Evolutionary conservation across 2,329 filamentous ascomycete species (phyloP).

Genomic region (Colletotrichum phormii): DNA sequence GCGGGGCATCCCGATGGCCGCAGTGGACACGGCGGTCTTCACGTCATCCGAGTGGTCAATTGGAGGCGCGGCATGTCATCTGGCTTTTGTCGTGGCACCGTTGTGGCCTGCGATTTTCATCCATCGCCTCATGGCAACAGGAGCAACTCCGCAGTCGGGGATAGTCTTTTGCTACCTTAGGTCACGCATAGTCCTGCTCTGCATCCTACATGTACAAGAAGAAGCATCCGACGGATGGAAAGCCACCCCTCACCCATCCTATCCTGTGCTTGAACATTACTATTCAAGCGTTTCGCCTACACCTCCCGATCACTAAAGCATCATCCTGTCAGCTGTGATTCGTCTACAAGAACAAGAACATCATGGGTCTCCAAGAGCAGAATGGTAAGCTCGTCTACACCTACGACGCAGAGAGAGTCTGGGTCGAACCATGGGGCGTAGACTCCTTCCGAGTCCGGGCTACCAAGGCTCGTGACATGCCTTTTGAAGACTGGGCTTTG

Average conservation of each 20-base stretch:
- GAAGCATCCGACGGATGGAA: background rate
- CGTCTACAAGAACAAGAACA: background rate
- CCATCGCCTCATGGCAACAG: slow-evolving; percentile 21
- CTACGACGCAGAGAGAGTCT: slow-evolving; percentile 59
- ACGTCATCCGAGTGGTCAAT: slow-evolving; percentile 26
- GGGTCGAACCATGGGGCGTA: slow-evolving; percentile 61
- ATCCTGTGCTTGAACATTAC: background rate
- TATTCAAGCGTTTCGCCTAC: background rate
- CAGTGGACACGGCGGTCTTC: slow-evolving; percentile 30
- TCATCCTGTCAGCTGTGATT: background rate
- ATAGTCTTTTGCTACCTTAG: background rate
- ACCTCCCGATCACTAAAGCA: background rate
- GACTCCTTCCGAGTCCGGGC: slow-evolving; percentile 60
- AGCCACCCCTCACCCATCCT: background rate
- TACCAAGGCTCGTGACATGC: slow-evolving; percentile 51
- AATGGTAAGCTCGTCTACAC: slow-evolving; percentile 37
- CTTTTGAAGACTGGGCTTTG: slow-evolving; percentile 53
- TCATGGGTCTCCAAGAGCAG: slow-evolving; percentile 19
- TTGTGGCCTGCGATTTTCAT: slow-evolving; percentile 10
- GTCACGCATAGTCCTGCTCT: background rate
- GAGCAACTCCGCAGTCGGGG: slow-evolving; percentile 27
- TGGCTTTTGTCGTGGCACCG: slow-evolving; percentile 14
- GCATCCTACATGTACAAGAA: background rate
- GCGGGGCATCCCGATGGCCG: slow-evolving; percentile 19
- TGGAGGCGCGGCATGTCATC: slow-evolving; percentile 8